These are phyloP conservation scores for Arthromyces matolae DNA, from an alignment of 768 basidiomycete species.

Conservation along the genomic window DNA sequence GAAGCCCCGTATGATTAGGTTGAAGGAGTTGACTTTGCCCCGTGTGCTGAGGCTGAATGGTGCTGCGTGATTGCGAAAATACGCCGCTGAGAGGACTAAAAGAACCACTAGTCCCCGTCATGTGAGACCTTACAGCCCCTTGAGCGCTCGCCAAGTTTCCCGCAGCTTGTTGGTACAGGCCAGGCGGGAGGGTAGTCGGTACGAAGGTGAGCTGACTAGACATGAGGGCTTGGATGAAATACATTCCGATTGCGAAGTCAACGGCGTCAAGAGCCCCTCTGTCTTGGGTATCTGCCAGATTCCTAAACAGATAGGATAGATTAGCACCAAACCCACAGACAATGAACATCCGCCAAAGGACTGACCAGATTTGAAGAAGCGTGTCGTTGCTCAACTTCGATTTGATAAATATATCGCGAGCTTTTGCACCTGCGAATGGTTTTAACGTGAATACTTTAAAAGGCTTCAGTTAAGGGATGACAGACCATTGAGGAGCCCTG, in stretches of 20 bases:
- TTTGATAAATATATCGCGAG: conserved; percentile 86
- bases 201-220: conserved; percentile 67
- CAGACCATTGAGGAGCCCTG: conserved; percentile 77
- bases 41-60: conserved; percentile 61
- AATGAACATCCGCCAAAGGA: conserved; percentile 7
- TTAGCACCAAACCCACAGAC: too few species aligned
- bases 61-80: conserved; percentile 35
- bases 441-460: too few species aligned
- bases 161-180: conserved; percentile 79
- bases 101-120: conserved; percentile 60
- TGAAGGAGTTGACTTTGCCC: conserved; percentile 52
- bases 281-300: conserved; percentile 90
- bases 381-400: conserved; percentile 84
- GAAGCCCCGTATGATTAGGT: conserved; percentile 45
- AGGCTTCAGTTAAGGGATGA: not conserved
- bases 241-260: conserved; percentile 96
- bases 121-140: conserved; percentile 41
- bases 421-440: conserved; percentile 75
- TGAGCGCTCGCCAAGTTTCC: conserved; percentile 33
- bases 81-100: conserved; percentile 50
- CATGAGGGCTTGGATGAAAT: conserved; percentile 93
- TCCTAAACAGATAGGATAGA: conserved; percentile 46
- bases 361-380: conserved; percentile 89
- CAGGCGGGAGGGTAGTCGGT: conserved; percentile 74
- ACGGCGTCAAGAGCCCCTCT: conserved; percentile 83